Evolutionary conservation across 2,329 filamentous ascomycete genomes (phyloP).

Genomic region (Alternaria novae-zelandiae): DNA sequence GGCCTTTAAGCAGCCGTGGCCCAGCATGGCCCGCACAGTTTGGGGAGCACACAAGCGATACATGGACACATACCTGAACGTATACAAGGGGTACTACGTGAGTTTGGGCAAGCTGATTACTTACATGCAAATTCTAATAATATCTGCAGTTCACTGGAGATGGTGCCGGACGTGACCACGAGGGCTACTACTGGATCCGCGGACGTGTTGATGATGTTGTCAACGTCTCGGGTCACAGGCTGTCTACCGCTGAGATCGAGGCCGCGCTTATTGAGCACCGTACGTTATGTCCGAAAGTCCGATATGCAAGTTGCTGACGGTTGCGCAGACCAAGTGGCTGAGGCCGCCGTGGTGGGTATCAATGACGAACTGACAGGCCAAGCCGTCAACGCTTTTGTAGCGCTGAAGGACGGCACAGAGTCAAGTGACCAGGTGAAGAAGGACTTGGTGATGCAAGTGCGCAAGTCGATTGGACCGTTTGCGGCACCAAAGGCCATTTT

Average conservation of each 20-base stretch:
- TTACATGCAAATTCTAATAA: conserved; percentile 26
- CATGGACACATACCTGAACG: conserved; percentile 97
- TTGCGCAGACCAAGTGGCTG: conserved; percentile 72
- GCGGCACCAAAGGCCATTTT: conserved; percentile 93
- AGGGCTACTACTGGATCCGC: conserved; percentile 99
- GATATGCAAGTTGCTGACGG: conserved; percentile 26
- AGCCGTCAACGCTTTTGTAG: conserved; percentile 95
- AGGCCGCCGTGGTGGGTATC: conserved; percentile 94
- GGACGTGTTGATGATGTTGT: conserved; percentile 98
- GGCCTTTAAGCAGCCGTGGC: conserved; percentile 97
- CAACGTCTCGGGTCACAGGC: conserved; percentile 93
- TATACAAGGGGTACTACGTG: conserved; percentile 98
- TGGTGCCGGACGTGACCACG: conserved; percentile 92
- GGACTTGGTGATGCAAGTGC: conserved; percentile 91
- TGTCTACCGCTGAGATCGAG: conserved; percentile 98
- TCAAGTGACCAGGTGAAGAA: conserved; percentile 82
- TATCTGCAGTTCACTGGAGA: conserved; percentile 79
- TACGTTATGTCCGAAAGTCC: conserved; percentile 40
- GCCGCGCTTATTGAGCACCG: conserved; percentile 92
- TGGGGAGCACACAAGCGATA: conserved; percentile 98
- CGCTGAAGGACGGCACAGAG: conserved; percentile 85
- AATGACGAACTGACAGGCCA: conserved; percentile 94
- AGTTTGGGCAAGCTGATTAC: conserved; percentile 49
- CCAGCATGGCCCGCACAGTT: conserved; percentile 96
- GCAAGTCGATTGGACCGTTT: conserved; percentile 97